phyloP scores from a whole-genome alignment of 768 basidiomycete genomes.

The Suillus cothurnatus region DNA sequence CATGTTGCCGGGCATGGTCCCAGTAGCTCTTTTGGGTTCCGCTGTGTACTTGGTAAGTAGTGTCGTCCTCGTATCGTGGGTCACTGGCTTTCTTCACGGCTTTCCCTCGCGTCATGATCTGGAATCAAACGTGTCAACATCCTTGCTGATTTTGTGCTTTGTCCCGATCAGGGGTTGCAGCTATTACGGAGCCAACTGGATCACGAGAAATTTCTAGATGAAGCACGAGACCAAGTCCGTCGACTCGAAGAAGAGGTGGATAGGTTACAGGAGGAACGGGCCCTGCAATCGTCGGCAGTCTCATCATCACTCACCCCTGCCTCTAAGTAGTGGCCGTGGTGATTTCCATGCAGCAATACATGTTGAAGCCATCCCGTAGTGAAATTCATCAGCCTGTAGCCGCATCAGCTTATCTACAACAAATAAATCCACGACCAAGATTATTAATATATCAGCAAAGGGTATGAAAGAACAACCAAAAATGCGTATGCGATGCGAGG shows the following conservation, averaged over 20 bases:
- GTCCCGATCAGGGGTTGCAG: slow-evolving; percentile 57
- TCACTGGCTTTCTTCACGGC: slow-evolving; percentile 3
- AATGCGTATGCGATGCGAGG: not conserved
- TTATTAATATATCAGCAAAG: not conserved
- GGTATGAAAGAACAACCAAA: not conserved
- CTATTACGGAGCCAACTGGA: slow-evolving; percentile 61
- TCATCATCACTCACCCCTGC: slow-evolving; percentile 7
- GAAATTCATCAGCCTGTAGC: not conserved
- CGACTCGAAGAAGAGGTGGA: slow-evolving; percentile 63
- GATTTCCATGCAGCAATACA: not conserved
- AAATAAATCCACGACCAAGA: not conserved
- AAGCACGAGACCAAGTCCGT: slow-evolving; percentile 54
- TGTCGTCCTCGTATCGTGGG: slow-evolving; percentile 4
- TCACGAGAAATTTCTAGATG: slow-evolving; percentile 71
- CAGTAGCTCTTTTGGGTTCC: slow-evolving; percentile 75
- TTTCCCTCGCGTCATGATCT: slow-evolving; percentile 8
- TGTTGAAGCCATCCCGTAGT: not conserved
- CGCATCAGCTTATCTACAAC: not conserved
- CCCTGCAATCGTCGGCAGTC: slow-evolving; percentile 3
- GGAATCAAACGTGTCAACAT: slow-evolving; percentile 9
- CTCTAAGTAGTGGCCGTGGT: slow-evolving; percentile 28
- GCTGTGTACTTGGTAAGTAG: slow-evolving; percentile 71
- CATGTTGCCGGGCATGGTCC: slow-evolving; percentile 76
- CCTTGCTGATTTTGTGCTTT: slow-evolving; percentile 15
- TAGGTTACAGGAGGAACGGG: slow-evolving; percentile 27